phyloP scores from a whole-genome alignment of 176 grass and related monocot species.

The Rhynchospora tenuis region DNA sequence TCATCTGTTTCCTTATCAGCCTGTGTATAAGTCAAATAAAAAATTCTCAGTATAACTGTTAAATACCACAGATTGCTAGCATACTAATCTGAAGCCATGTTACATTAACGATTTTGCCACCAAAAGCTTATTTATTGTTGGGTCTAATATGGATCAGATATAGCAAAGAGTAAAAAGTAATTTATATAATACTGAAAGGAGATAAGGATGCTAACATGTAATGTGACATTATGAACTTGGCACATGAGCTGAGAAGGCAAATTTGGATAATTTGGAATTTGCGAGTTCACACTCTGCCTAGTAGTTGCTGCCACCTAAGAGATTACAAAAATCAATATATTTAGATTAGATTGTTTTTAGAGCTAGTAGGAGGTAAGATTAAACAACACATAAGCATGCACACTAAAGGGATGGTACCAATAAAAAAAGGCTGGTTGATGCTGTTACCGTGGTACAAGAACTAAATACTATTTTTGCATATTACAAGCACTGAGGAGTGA shows the following conservation, averaged over 20 bases:
- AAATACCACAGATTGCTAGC: neutral
- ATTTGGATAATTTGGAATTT: conserved; percentile 80
- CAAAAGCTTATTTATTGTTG: neutral
- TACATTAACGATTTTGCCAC: neutral
- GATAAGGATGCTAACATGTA: conserved; percentile 53
- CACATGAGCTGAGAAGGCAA: conserved; percentile 89
- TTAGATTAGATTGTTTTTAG: neutral
- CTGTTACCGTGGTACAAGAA: too few relatives aligned
- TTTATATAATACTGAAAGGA: neutral
- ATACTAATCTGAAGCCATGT: too few relatives aligned
- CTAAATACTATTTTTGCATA: too few relatives aligned
- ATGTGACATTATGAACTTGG: conserved; percentile 84
- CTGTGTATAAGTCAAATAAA: conserved; percentile 20
- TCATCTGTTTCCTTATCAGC: conserved; percentile 97
- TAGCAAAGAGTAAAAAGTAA: neutral
- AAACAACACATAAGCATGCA: neutral
- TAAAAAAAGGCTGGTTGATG: too few relatives aligned
- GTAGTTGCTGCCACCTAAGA: conserved; percentile 81
- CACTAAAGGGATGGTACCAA: too few relatives aligned
- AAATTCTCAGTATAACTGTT: neutral
- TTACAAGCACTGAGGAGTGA: too few relatives aligned
- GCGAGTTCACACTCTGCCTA: conserved; percentile 64
- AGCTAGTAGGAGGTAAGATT: neutral
- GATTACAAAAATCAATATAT: neutral
- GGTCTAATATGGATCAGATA: neutral